Conservation (phyloP, 2,329 filamentous ascomycete species). For the Albifimbria verrucaria region DNA sequence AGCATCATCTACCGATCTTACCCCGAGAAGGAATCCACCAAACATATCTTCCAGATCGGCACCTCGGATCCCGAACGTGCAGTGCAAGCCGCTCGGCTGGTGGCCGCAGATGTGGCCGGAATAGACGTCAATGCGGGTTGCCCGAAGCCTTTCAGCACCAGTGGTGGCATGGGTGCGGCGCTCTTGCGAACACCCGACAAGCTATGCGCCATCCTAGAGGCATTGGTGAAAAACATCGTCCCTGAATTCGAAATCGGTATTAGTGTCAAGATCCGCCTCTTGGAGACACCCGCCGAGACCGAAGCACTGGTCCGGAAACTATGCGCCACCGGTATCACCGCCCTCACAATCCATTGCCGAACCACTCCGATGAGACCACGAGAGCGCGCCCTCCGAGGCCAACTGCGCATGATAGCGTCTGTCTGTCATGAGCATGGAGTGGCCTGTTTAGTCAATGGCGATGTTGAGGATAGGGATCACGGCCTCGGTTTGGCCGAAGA, state of each 20-base stretch:
- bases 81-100: slow-evolving; percentile 77
- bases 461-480: slow-evolving; percentile 73
- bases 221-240: slow-evolving; percentile 75
- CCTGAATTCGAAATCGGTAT: slow-evolving; percentile 84
- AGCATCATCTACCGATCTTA: slow-evolving; percentile 83
- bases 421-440: slow-evolving; percentile 83
- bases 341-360: slow-evolving; percentile 89
- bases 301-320: slow-evolving; percentile 73
- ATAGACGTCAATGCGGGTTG: slow-evolving; percentile 99
- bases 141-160: slow-evolving; percentile 92
- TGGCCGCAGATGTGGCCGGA: slow-evolving; percentile 83
- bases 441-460: slow-evolving; percentile 93
- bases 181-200: slow-evolving; percentile 81
- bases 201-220: slow-evolving; percentile 77
- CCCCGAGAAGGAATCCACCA: slow-evolving; percentile 69
- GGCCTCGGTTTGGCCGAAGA: slow-evolving; percentile 69
- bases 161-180: slow-evolving; percentile 92
- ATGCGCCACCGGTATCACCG: slow-evolving; percentile 84
- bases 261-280: slow-evolving; percentile 91
- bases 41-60: slow-evolving; percentile 88
- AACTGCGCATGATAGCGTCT: slow-evolving; percentile 77
- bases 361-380: slow-evolving; percentile 93
- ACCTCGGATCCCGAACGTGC: slow-evolving; percentile 80
- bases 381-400: slow-evolving; percentile 80
- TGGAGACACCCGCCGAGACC: slow-evolving; percentile 74